Evolutionary conservation across 441 rosid genomes (phyloP), one percentile per base, ranked within the genome.

Genomic region (Eugenia klotzschiana): DNA sequence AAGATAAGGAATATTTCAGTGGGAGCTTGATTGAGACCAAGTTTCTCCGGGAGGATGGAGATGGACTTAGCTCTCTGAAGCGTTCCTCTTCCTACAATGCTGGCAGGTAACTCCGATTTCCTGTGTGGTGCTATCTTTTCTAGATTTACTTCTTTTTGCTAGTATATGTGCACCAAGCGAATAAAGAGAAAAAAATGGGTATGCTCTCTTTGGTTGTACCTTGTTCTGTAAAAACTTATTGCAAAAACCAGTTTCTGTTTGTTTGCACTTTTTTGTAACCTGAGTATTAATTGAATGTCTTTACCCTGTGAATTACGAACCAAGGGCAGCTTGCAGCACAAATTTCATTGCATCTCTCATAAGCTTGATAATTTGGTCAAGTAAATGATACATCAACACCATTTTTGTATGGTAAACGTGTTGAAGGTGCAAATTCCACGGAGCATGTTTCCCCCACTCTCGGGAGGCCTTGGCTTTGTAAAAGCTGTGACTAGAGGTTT

Each of bases 51-150:
- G 91, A 90, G 79, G 87, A 85, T 81, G 90, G 87, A 86, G 93
- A 87, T 82, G 90, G 89, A 57, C 89, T 50, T 83, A 15, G 86
- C 81, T 82, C 93, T 84, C 89, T 96, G 85, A 95, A 96, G 89
- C 98, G 98, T 56, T 93, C 99, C 87, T 95, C 99, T 51, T 96
- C 99, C 60, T 96, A 90, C 91, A 95, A 96, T 89, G 97, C 95
- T 53, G 97, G 94, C 95, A 92, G 97, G 99, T 96, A 83, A 73
- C 85, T 83, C 56, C 3, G 12, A 57, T 26, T 52, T 49, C 82
- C 55, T 50, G 26, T 16, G 52, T 6, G 22, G 77, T 16, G 25
- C 46, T 64, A n/a, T 69, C 46, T 80, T 51, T 51, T 80, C 58
- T 50, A 27, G 54, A 25, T 29, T 29, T 56, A n/a, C 12, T 84